Percentiles rank a stretch among this genome's conserved stretches.
Conservation (phyloP, 1,139 yeast genomes). For the Ashbya aceris region DNA sequence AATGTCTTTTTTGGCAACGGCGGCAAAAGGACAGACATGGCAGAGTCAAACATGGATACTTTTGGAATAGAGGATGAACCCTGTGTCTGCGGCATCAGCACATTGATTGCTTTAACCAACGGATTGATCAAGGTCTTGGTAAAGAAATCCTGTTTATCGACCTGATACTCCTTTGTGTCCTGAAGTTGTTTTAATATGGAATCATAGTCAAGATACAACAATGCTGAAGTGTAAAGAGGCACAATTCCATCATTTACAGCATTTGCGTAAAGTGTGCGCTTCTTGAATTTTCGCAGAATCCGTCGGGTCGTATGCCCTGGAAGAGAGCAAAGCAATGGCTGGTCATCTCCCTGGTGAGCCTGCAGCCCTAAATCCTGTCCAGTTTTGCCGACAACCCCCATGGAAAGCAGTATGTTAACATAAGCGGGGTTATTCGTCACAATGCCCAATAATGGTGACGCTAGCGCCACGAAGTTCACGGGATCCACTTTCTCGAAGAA, state of each 20-base stretch:
- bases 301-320: conserved; percentile 69
- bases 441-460: conserved; percentile 84
- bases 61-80: conserved; percentile 40
- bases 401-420: conserved; percentile 72
- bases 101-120: conserved; percentile 23
- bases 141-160: conserved; percentile 13
- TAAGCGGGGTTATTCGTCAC: conserved; percentile 79
- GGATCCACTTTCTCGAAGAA: conserved; percentile 61
- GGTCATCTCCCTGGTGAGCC: conserved; percentile 23
- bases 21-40: conserved; percentile 72
- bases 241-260: conserved; percentile 74
- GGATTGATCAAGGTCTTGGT: conserved; percentile 23
- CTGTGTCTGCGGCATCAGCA: conserved; percentile 27
- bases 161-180: conserved; percentile 27
- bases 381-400: conserved; percentile 87
- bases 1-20: conserved; percentile 70
- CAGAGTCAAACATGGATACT: conserved; percentile 74
- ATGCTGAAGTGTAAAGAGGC: conserved; percentile 78
- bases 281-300: conserved; percentile 50
- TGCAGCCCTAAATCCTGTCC: conserved; percentile 85
- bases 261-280: conserved; percentile 41
- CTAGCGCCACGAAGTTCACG: conserved; percentile 72
- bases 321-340: conserved; percentile 61
- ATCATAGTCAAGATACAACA: conserved; percentile 64
- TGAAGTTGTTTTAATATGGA: conserved; percentile 32